phyloP scores from a whole-genome alignment of 225 moss, liverwort and hornwort species.

The Sphagnum contortum region DNA sequence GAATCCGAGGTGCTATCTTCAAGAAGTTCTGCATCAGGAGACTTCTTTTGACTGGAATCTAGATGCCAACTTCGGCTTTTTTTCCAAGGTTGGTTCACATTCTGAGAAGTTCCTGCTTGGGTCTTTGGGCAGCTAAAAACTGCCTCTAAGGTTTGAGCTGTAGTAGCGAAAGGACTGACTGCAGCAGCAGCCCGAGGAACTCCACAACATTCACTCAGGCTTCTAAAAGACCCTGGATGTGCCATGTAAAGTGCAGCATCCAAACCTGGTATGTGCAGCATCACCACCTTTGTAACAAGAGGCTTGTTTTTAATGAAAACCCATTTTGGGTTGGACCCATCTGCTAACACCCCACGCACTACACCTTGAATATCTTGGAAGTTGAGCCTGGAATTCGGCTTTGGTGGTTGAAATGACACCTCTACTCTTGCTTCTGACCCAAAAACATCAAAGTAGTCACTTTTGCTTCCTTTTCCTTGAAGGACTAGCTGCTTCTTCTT shows the following conservation, averaged over 20 bases:
- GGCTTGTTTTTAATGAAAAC: conserved; percentile 95
- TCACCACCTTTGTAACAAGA: conserved; percentile 72
- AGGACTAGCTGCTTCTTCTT: conserved; percentile 67
- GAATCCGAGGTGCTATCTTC: conserved; percentile 5
- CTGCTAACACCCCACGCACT: conserved; percentile 69
- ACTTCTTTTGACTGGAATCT: conserved; percentile 13
- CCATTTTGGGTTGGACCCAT: conserved; percentile 83
- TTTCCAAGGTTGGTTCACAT: conserved; percentile 1
- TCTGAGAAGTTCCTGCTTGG: conserved; percentile 15
- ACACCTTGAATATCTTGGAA: conserved; percentile 74
- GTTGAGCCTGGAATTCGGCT: conserved; percentile 33
- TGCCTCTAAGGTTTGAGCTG: conserved; percentile 43
- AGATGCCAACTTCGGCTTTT: conserved; percentile 6
- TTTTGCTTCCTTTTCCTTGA: conserved; percentile 47
- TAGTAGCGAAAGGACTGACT: conserved; percentile 46
- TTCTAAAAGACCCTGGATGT: conserved; percentile 38
- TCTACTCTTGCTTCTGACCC: conserved; percentile 70
- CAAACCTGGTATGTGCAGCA: conserved; percentile 74
- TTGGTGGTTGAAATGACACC: conserved; percentile 45
- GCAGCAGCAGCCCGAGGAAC: conserved; percentile 64
- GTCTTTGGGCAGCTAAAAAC: conserved; percentile 53
- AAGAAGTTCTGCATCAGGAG: not conserved
- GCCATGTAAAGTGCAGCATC: conserved; percentile 78
- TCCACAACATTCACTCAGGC: conserved; percentile 53
- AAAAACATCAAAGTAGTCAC: conserved; percentile 77